These are phyloP conservation scores for Dillenia turbinata DNA, from an alignment of 164 flowering plant genomes.

Conservation along the genomic window DNA sequence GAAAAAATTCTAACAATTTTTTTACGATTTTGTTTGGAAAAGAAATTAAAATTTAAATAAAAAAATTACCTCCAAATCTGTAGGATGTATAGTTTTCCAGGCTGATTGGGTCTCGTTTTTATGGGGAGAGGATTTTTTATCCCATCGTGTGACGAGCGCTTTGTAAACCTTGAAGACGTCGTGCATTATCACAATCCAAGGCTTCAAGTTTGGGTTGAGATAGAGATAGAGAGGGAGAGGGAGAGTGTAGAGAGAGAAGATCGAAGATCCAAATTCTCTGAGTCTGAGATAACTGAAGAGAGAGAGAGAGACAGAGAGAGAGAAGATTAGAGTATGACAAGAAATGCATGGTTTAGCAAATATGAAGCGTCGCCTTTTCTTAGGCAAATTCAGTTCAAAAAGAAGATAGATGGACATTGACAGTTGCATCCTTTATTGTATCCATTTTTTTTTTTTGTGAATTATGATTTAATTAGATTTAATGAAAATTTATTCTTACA, in stretches of 20 bases:
- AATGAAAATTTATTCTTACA: neutral
- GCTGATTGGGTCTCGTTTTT: constrained; percentile 16
- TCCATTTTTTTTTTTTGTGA: neutral
- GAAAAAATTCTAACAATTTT: too few species aligned
- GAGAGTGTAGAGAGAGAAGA: constrained; percentile 15
- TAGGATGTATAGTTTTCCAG: constrained; percentile 7
- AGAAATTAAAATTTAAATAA: neutral
- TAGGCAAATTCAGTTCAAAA: constrained; percentile 14
- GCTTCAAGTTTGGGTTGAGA: too few species aligned
- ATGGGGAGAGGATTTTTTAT: constrained; percentile 9
- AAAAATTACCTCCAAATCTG: constrained; percentile 5
- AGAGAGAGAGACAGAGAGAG: neutral
- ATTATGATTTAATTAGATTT: neutral
- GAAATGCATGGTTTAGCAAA: constrained; percentile 15
- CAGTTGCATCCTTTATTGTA: neutral
- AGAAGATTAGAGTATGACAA: constrained; percentile 5
- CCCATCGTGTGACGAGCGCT: constrained; percentile 20
- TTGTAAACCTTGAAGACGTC: constrained; percentile 24
- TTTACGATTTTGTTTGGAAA: neutral
- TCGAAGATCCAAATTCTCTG: constrained; percentile 4
- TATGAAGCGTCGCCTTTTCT: constrained; percentile 12
- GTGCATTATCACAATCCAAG: constrained; percentile 11
- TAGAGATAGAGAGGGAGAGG: neutral
- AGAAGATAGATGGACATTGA: neutral
- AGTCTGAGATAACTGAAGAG: constrained; percentile 12